Percentiles rank a stretch among this genome's conserved stretches.
These are phyloP conservation scores for Debaryomycetaceae sp. DNA, from an alignment of 1,139 yeast genomes.

Conservation along the genomic window DNA sequence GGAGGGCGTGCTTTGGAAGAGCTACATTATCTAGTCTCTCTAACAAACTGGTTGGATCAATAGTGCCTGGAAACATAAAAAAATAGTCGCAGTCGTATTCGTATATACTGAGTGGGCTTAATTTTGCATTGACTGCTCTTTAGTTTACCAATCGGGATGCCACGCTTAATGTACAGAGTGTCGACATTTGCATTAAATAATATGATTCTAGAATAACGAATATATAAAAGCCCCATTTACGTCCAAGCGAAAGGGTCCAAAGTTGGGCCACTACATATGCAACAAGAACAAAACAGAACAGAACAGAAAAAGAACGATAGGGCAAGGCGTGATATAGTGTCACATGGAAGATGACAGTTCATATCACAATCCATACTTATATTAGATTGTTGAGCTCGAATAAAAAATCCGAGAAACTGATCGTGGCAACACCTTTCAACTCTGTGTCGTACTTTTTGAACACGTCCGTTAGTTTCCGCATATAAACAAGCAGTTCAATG, in stretches of 20 bases:
- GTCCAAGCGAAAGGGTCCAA: no score
- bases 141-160: neutral
- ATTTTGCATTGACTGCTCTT: neutral
- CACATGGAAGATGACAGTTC: constrained; percentile 1
- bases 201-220: no score
- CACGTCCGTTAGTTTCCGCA: constrained; percentile 66
- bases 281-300: no score
- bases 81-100: neutral
- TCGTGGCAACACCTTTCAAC: constrained; percentile 67
- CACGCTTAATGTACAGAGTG: no score
- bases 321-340: no score
- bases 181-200: no score
- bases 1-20: constrained; percentile 90
- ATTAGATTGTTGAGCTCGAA: constrained; percentile 44
- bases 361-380: neutral
- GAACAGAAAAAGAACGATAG: no score
- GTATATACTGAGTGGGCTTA: neutral
- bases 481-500: constrained; percentile 69
- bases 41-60: neutral
- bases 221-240: no score
- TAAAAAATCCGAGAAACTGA: constrained; percentile 68
- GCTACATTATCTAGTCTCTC: constrained; percentile 59
- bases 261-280: no score
- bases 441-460: constrained; percentile 71
- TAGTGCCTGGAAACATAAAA: neutral